Evolutionary conservation across 306 rosid genomes (phyloP).

Genomic region (Quercus variabilis): DNA sequence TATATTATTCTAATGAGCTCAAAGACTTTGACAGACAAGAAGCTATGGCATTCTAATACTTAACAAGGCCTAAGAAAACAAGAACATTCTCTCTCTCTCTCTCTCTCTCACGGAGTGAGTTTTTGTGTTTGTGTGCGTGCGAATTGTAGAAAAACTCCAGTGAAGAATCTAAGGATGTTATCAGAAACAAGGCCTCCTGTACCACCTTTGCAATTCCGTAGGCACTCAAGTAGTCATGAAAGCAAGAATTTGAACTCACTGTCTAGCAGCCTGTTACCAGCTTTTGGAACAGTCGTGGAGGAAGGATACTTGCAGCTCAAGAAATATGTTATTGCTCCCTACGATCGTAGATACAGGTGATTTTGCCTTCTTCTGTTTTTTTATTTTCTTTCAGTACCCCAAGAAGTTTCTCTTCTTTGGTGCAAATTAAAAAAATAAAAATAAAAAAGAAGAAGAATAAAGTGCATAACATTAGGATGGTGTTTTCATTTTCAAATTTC

Average conservation of each 20-base stretch:
- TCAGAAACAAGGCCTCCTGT: conserved; percentile 36
- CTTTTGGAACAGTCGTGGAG: conserved; percentile 55
- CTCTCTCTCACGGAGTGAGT: not conserved
- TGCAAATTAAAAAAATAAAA: not conserved
- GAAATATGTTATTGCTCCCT: conserved; percentile 57
- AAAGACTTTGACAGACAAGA: conserved; percentile 7
- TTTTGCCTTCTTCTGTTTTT: not conserved
- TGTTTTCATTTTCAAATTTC: no score
- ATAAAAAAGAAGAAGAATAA: no score
- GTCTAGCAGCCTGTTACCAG: conserved; percentile 68
- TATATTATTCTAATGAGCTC: conserved; percentile 9
- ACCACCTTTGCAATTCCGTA: conserved; percentile 43
- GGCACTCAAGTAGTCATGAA: conserved; percentile 47
- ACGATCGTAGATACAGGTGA: conserved; percentile 68
- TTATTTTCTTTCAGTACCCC: no score
- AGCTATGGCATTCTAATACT: not conserved
- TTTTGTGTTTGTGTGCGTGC: not conserved
- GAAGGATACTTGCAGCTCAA: conserved; percentile 47
- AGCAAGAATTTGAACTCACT: conserved; percentile 59
- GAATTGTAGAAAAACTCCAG: not conserved
- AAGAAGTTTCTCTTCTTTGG: not conserved
- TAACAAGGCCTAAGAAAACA: not conserved
- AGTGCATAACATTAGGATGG: no score
- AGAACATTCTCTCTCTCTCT: not conserved
- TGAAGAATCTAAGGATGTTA: not conserved